These are phyloP conservation scores for Mycena rebaudengoi DNA, from an alignment of 768 basidiomycete species.

Conservation along the genomic window DNA sequence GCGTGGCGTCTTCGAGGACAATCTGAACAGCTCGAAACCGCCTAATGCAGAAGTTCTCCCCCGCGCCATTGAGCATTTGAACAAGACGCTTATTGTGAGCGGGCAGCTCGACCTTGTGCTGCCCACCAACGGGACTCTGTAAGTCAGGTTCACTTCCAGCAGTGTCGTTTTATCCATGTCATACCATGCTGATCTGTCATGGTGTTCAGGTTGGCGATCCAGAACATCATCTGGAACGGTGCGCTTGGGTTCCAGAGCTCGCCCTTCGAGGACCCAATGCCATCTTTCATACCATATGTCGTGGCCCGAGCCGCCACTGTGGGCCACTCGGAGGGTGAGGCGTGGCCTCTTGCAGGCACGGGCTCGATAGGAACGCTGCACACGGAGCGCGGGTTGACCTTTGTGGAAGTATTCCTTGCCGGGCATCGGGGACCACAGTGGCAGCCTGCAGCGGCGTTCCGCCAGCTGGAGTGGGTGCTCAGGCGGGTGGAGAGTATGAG, in stretches of 20 bases:
- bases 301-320: not conserved
- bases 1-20: not conserved
- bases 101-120: not conserved
- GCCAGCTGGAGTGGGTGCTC: not conserved
- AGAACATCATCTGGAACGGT: slow-evolving; percentile 16
- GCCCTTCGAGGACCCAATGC: no score
- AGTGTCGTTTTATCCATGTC: not conserved
- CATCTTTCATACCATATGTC: no score
- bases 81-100: slow-evolving; percentile 3
- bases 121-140: slow-evolving; percentile 1
- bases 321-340: no score
- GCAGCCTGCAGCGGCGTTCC: not conserved
- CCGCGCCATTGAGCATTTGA: not conserved
- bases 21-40: not conserved
- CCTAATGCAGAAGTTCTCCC: not conserved
- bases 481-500: not conserved
- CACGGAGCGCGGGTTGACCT: not conserved
- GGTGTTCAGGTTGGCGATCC: not conserved
- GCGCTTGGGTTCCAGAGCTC: not conserved
- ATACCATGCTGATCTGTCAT: not conserved
- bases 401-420: not conserved
- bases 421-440: not conserved
- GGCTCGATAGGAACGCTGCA: not conserved
- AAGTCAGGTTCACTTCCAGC: no score
- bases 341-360: not conserved